Conservation (phyloP, 2,329 filamentous ascomycete species). For the Colletotrichum orbiculare region DNA sequence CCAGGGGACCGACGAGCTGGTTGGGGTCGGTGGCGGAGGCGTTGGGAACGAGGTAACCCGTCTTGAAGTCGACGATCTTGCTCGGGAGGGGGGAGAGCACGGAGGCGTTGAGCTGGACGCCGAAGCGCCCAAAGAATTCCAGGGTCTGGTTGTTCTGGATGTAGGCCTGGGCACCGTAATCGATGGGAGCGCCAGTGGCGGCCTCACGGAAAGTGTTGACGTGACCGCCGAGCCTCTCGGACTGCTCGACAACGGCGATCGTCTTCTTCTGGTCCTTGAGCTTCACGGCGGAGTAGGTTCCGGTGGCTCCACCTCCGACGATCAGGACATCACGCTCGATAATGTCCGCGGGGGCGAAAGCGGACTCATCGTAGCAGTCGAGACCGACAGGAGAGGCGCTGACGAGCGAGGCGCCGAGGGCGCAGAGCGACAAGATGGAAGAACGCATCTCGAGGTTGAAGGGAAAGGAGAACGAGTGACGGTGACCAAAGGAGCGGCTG, state of each 20-base stretch:
- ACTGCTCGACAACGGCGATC: conserved; percentile 57
- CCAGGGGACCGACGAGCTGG: conserved; percentile 18
- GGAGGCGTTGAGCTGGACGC: conserved; percentile 42
- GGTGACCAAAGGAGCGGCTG: conserved; percentile 8
- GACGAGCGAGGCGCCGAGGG: conserved; percentile 24
- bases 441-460: conserved; percentile 8
- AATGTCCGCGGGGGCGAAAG: conserved; percentile 32
- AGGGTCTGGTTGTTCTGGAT: conserved; percentile 50
- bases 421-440: conserved; percentile 23
- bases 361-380: conserved; percentile 30
- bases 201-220: conserved; percentile 58
- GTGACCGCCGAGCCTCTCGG: conserved; percentile 53
- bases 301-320: conserved; percentile 64
- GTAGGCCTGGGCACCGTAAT: conserved; percentile 51
- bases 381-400: conserved; percentile 15
- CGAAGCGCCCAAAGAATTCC: conserved; percentile 58
- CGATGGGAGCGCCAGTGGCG: conserved; percentile 45
- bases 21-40: conserved; percentile 28
- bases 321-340: conserved; percentile 57
- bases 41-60: conserved; percentile 30
- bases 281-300: conserved; percentile 58
- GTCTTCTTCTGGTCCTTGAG: conserved; percentile 62
- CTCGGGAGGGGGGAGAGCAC: conserved; percentile 29
- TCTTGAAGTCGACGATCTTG: conserved; percentile 36
- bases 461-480: conserved; percentile 9